phyloP scores from a whole-genome alignment of 1,139 yeast species.

The Pneumocystis wakefieldiae region DNA sequence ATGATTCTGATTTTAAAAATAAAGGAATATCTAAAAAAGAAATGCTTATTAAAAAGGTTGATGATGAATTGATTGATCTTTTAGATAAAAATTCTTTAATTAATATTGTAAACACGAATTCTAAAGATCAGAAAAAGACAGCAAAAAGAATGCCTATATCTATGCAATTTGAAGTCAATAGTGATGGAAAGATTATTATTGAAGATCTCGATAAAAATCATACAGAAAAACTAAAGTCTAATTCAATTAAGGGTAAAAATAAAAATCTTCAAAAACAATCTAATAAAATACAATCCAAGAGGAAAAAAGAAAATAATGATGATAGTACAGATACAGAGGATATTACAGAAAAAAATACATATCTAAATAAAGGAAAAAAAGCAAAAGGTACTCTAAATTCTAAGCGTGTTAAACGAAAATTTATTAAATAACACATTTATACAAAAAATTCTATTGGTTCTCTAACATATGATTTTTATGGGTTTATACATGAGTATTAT shows the following conservation, averaged over 20 bases:
- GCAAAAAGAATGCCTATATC: neutral
- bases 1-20: neutral
- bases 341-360: neutral
- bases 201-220: neutral
- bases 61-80: neutral
- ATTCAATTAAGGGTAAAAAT: neutral
- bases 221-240: neutral
- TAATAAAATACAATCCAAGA: neutral
- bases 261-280: neutral
- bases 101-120: neutral
- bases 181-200: neutral
- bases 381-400: neutral
- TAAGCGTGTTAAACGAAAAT: neutral
- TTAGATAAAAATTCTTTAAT: neutral
- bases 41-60: neutral
- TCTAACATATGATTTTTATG: neutral
- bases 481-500: neutral
- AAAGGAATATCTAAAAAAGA: neutral
- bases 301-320: neutral
- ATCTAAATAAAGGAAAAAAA: neutral
- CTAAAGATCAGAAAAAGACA: neutral
- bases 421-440: neutral
- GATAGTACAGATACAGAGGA: neutral
- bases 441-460: neutral
- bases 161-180: neutral